These are phyloP conservation scores for Podospora pseudoanserina DNA, from an alignment of 495 filamentous ascomycete genomes.

Conservation along the genomic window DNA sequence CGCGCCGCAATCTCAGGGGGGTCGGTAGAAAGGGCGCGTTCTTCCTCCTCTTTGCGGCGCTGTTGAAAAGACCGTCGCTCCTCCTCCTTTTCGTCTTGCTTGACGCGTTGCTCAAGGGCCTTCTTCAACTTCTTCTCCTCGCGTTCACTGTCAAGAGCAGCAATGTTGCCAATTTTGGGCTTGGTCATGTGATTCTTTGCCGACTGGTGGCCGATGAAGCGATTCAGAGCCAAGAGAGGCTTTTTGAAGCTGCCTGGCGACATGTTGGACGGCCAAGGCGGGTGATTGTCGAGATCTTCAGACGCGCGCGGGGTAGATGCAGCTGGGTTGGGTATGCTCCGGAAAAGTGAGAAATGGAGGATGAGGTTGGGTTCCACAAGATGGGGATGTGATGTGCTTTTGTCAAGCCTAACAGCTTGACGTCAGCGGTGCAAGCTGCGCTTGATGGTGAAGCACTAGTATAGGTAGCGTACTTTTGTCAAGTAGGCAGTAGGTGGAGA, in stretches of 20 bases:
- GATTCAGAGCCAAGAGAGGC: slow-evolving; percentile 43
- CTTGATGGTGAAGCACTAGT: neutral
- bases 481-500: neutral
- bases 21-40: slow-evolving; percentile 43
- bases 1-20: slow-evolving; percentile 54
- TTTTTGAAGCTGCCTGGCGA: slow-evolving; percentile 39
- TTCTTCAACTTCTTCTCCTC: slow-evolving; percentile 50
- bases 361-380: neutral
- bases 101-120: slow-evolving; percentile 46
- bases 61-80: slow-evolving; percentile 48
- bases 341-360: neutral
- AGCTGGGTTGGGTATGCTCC: neutral
- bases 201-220: slow-evolving; percentile 40
- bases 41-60: slow-evolving; percentile 45
- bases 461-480: neutral
- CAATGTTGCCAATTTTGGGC: slow-evolving; percentile 46
- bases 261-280: slow-evolving; percentile 24
- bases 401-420: slow-evolving; percentile 5
- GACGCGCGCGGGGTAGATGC: neutral
- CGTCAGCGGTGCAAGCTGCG: neutral
- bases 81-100: slow-evolving; percentile 52
- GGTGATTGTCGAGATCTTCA: slow-evolving; percentile 4
- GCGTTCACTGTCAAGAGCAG: slow-evolving; percentile 38
- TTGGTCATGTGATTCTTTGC: slow-evolving; percentile 47
- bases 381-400: neutral